Base-by-base conservation (phyloP, 345 rosid genomes). In the Kandelia obovata region DNA sequence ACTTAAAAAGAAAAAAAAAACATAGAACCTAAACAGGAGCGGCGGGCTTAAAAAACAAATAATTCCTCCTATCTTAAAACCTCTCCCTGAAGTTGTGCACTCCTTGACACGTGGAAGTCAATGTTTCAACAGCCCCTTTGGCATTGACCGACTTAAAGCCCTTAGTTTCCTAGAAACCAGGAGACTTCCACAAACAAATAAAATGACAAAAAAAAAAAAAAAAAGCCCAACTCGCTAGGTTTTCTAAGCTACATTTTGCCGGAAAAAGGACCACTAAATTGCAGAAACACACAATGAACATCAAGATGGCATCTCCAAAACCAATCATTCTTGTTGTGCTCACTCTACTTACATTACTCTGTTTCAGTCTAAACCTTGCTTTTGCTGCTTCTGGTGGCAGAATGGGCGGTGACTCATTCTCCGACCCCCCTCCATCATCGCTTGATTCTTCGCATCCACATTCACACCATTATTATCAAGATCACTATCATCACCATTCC, bases 361-460 rank as follows among this genome's bases (percentile, higher is more conserved):
- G 7, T 37, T 58, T 68, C 37, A 6, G 51, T 61, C 46, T 58
- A 6, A 30, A 13, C n/a, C n/a, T 51, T 6, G 32, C 65, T 59
- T 68, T 59, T 31, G 72, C 72, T 28, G 72, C 72, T 47, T 68
- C 72, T 21, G 72, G 72, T 7, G 72, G 72, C 27, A 68, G 72
- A 59, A 68, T 68, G 72, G 72, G 72, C 27, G 72, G 72, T 31
- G 58, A 49, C 6, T 47, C 72, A 27, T 68, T 68, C 64, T 68
- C 65, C 49, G 23, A 56, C 31, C 35, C 31, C 5, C 23, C 63
- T 2, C 15, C 71, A 11, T 46, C 56, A 9, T 51, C 43, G 2
- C 51, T 43, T 19, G 11, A 20, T 28, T 26, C 53, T 2, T 46
- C n/a, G 0, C 25, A 27, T 16, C 53, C 19, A 7, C 4, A 53